phyloP scores from a whole-genome alignment of 2,329 filamentous ascomycete species.

The Aspergillus phoenicis region DNA sequence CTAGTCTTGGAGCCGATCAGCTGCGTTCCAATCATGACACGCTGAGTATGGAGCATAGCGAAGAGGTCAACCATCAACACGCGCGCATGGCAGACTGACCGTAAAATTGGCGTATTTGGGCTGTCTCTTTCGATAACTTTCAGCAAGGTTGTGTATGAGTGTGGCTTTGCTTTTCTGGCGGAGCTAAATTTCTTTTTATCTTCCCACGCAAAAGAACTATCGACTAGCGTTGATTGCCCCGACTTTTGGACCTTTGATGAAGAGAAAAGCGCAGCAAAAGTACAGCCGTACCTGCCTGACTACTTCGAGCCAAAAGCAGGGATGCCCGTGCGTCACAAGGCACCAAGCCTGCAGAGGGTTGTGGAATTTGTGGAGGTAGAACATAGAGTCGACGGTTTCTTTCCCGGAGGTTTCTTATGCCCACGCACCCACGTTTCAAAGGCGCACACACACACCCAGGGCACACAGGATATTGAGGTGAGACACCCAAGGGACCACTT shows the following conservation, averaged over 20 bases:
- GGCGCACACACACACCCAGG: conserved; percentile 3
- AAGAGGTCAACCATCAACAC: not conserved
- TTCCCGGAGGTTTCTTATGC: not conserved
- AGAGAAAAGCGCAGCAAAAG: not conserved
- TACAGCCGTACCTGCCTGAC: conserved; percentile 2
- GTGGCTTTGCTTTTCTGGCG: not conserved
- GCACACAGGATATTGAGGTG: conserved; percentile 8
- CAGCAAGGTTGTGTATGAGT: not conserved
- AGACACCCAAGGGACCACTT: conserved; percentile 9
- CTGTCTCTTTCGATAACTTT: not conserved
- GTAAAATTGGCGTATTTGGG: conserved; percentile 2
- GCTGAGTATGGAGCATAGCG: not conserved
- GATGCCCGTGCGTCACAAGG: conserved; percentile 7
- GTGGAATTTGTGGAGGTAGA: not conserved
- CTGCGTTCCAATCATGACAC: conserved; percentile 3
- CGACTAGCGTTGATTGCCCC: not conserved
- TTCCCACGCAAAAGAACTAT: not conserved
- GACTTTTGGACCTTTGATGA: not conserved
- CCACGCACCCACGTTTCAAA: conserved; percentile 1
- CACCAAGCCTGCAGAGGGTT: not conserved
- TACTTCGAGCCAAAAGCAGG: conserved; percentile 7
- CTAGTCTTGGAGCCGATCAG: conserved; percentile 17
- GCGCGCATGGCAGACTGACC: not conserved
- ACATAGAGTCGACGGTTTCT: not conserved
- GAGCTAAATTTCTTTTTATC: not conserved